These are phyloP conservation scores for Prosopis cineraria DNA, from an alignment of 306 rosid species.

Conservation along the genomic window DNA sequence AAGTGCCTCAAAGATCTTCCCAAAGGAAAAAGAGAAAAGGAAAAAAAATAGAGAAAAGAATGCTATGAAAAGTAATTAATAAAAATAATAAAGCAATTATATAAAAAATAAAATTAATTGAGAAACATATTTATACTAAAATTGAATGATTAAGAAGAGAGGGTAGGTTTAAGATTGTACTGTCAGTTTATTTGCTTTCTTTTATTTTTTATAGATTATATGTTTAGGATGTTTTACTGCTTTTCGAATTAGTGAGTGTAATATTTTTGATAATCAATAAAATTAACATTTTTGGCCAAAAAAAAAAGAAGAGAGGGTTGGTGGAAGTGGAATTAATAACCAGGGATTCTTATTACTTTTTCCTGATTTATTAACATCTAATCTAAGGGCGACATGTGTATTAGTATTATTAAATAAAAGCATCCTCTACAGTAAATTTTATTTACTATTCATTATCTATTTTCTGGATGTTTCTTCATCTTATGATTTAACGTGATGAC, in stretches of 20 bases:
- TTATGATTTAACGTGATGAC: neutral
- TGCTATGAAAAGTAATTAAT: conserved; percentile 18
- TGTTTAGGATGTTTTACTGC: too few relatives aligned
- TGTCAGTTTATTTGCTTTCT: too few relatives aligned
- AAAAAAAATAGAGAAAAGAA: neutral
- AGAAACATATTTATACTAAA: neutral
- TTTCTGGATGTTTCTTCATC: neutral
- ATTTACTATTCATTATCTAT: too few relatives aligned
- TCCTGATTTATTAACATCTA: neutral
- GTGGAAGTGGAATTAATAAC: too few relatives aligned
- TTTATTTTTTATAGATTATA: too few relatives aligned
- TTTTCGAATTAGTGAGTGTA: too few relatives aligned
- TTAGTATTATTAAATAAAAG: neutral
- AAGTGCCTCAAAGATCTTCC: conserved; percentile 27
- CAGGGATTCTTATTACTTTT: too few relatives aligned
- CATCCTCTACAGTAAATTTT: neutral
- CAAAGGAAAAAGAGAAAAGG: neutral
- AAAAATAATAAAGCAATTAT: neutral
- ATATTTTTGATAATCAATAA: too few relatives aligned
- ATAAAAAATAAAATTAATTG: neutral
- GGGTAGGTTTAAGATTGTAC: too few relatives aligned
- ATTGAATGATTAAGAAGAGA: conserved; percentile 19
- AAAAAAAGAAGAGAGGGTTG: conserved; percentile 4
- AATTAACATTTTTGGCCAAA: too few relatives aligned
- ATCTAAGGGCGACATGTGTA: neutral